Base-by-base conservation (phyloP, 371 early-diverging fungal genomes). In the Apophysomyces elegans region DNA sequence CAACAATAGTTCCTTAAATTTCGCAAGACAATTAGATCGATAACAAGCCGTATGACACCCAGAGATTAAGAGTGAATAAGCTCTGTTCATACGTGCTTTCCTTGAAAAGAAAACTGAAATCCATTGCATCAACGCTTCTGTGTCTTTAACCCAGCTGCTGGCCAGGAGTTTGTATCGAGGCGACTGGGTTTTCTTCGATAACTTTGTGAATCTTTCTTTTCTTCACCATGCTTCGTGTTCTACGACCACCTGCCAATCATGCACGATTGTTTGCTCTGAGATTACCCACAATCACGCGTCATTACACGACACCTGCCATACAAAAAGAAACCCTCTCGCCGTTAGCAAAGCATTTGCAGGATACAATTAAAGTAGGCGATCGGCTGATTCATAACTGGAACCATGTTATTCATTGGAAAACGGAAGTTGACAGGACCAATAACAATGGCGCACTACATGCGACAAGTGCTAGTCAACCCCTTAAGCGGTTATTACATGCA, bases 401-500 rank as follows among this genome's bases (percentile, higher is more conserved):
- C 21, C 5, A 9, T 50, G 37, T 41, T 41, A 39, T 56, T 18
- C 45, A 58, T 18, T 13, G 41, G 41, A 26, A 58, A 65, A 62
- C 16, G 18, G 32, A 71, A 88, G 84, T 76, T 90, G 41, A 82
- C 86, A 36, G 98, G 98, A 0, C 95, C 98, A 2, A 85, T 97
- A 57, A 90, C 96, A 1, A 76, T 95, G 6, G 86, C 93, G 0
- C 90, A 94, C 62, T 98, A 86, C 80, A 98, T 97, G 94, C 84
- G 93, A 56, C 87, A 90, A 63, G 91, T 91, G 6, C 80, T 96
- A 36, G 92, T 91, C n/a, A 93, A 94, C 71, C 96, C 97, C 3
- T 35, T 90, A 13, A 90, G 90, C 47, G 99, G 99, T 5, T 98
- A 97, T 73, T 98, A 98, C 76, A 96, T 91, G 87, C 79, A 84